Evolutionary conservation across 179 eudicot species (phyloP).

Genomic region (Spinacia oleracea): DNA sequence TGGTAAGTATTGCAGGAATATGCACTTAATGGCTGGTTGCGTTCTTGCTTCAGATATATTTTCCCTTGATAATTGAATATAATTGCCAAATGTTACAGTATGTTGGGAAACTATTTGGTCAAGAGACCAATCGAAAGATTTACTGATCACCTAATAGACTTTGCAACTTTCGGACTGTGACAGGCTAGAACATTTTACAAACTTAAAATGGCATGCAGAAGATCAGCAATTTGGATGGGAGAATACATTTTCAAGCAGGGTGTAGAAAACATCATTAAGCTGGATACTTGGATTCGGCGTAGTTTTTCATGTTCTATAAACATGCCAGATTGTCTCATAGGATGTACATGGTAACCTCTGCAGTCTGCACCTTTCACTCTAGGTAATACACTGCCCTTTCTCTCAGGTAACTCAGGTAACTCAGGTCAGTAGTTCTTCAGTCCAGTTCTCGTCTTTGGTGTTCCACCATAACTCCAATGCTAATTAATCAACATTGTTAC

Average conservation of each 20-base stretch:
- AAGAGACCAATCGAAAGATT: neutral
- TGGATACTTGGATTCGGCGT: neutral
- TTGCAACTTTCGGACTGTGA: neutral
- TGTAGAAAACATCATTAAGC: neutral
- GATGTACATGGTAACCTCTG: neutral
- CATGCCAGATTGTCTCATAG: neutral
- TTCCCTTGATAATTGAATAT: neutral
- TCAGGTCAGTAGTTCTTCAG: no score
- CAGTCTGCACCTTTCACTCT: neutral
- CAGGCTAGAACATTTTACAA: constrained; percentile 1
- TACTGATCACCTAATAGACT: neutral
- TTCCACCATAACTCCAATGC: neutral
- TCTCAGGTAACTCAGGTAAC: no score
- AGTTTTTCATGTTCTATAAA: neutral
- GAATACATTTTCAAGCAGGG: neutral
- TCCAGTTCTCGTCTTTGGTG: neutral
- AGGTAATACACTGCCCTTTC: no score
- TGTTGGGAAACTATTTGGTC: neutral
- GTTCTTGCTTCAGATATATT: neutral
- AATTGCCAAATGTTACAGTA: neutral
- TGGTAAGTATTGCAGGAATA: neutral
- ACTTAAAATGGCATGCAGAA: neutral
- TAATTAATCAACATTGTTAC: neutral
- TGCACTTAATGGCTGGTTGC: neutral
- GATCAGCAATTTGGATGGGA: neutral